Evolutionary conservation across 768 basidiomycete genomes (phyloP).

Genomic region (Lentinus tigrinus): DNA sequence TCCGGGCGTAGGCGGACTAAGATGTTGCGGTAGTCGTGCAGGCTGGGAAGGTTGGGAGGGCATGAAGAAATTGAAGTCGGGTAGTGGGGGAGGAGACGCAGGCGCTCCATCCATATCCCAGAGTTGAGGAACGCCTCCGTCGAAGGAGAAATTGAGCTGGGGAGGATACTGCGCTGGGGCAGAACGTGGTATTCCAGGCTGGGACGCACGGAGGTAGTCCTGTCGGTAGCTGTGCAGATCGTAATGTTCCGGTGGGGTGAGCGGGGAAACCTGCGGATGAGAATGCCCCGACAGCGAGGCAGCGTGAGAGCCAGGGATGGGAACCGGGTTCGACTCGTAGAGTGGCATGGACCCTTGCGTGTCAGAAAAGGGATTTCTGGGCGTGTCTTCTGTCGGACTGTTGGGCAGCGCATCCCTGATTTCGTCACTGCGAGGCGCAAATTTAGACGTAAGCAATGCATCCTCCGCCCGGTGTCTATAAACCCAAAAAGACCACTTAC

Average conservation of each 20-base stretch:
- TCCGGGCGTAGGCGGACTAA: background rate
- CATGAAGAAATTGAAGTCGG: constrained; percentile 11
- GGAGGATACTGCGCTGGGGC: background rate
- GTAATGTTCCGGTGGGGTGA: constrained; percentile 6
- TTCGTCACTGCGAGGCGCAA: constrained; percentile 10
- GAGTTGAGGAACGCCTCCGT: constrained; percentile 11
- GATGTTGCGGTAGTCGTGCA: background rate
- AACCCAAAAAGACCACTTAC: constrained; percentile 11
- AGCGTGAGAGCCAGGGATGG: background rate
- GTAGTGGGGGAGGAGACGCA: constrained; percentile 13
- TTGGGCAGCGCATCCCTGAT: constrained; percentile 18
- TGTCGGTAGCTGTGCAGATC: background rate
- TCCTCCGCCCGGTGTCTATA: background rate
- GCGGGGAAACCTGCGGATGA: constrained; percentile 3
- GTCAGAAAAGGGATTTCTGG: background rate
- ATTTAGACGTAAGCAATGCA: background rate
- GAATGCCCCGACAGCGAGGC: background rate
- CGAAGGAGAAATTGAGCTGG: constrained; percentile 5
- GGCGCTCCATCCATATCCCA: constrained; percentile 19
- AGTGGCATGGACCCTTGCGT: background rate
- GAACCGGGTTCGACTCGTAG: background rate
- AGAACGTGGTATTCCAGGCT: background rate
- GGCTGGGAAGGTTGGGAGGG: background rate
- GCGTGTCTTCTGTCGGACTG: constrained; percentile 3
- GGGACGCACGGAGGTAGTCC: background rate